Conservation (phyloP, 305 asterid genomes). For the Fraxinus dipetala region DNA sequence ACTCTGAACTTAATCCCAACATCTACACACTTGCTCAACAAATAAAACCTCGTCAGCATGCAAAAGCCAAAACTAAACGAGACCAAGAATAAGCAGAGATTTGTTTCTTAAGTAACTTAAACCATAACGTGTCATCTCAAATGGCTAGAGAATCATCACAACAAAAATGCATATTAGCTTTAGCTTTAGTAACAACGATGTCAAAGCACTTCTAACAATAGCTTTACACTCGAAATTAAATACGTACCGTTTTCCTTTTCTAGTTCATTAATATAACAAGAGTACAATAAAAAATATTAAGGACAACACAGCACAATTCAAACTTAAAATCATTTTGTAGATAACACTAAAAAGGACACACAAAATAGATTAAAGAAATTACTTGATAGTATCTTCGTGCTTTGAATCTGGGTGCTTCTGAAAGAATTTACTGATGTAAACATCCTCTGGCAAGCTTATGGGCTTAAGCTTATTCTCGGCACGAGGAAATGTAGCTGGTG, state of each 20-base stretch:
- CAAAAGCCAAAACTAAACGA: background rate
- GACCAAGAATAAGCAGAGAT: background rate
- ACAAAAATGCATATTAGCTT: background rate
- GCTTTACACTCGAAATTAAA: background rate
- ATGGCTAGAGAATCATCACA: background rate
- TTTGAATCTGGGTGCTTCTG: conserved; percentile 68
- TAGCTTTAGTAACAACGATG: background rate
- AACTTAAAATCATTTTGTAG: background rate
- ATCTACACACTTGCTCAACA: background rate
- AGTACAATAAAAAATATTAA: background rate
- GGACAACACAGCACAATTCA: background rate
- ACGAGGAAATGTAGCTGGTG: conserved; percentile 77
- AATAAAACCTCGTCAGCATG: background rate
- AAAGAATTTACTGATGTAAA: conserved; percentile 61
- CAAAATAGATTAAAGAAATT: conserved; percentile 21
- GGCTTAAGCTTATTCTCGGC: conserved; percentile 61
- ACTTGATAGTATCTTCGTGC: conserved; percentile 73
- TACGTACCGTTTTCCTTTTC: background rate
- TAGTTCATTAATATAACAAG: background rate
- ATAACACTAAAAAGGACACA: background rate
- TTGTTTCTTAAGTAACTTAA: conserved; percentile 1
- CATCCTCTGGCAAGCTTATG: conserved; percentile 72
- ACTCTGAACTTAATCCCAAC: background rate
- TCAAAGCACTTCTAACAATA: background rate
- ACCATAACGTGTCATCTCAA: background rate